Percentiles rank a stretch among this genome's conserved stretches.
Evolutionary conservation across 2,329 filamentous ascomycete species (phyloP).

Genomic region (Penicillium sp.): DNA sequence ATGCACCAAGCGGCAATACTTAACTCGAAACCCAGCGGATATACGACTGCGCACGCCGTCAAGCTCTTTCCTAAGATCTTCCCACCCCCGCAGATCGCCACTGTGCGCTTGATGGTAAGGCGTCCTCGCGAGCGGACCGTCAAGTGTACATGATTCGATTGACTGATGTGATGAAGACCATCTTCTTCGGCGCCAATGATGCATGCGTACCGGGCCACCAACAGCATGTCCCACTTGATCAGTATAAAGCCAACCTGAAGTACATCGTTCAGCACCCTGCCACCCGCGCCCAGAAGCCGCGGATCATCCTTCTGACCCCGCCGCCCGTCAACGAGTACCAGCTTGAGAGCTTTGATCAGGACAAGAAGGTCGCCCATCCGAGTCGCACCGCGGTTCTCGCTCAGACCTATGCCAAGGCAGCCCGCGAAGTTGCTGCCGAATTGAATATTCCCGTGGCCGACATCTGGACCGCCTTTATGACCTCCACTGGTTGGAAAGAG

Average conservation of each 20-base stretch:
- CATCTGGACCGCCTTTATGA: slow-evolving; percentile 76
- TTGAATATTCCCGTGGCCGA: slow-evolving; percentile 66
- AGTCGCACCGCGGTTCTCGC: slow-evolving; percentile 59
- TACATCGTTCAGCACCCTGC: slow-evolving; percentile 69
- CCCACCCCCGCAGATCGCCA: slow-evolving; percentile 58
- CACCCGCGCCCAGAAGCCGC: slow-evolving; percentile 67
- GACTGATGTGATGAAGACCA: slow-evolving; percentile 50
- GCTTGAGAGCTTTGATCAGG: slow-evolving; percentile 50
- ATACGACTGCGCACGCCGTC: slow-evolving; percentile 74
- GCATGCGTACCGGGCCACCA: slow-evolving; percentile 65
- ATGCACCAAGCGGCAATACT: too few relatives aligned
- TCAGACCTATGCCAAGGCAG: slow-evolving; percentile 64
- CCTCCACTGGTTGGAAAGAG: slow-evolving; percentile 54
- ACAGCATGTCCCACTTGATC: slow-evolving; percentile 75
- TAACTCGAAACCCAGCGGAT: slow-evolving; percentile 55
- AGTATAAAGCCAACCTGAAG: slow-evolving; percentile 70
- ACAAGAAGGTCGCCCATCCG: slow-evolving; percentile 49
- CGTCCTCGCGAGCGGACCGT: neutral
- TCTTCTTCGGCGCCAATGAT: slow-evolving; percentile 91
- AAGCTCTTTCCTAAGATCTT: slow-evolving; percentile 68
- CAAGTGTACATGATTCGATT: neutral
- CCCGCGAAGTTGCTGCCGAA: slow-evolving; percentile 59
- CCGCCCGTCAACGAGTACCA: slow-evolving; percentile 79
- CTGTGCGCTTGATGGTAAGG: slow-evolving; percentile 45
- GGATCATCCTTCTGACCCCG: slow-evolving; percentile 72